Percentiles rank a stretch among this genome's conserved stretches.
Evolutionary conservation across 192 early-diverging fungal species (phyloP).

Genomic region (Kappamyces sp.): DNA sequence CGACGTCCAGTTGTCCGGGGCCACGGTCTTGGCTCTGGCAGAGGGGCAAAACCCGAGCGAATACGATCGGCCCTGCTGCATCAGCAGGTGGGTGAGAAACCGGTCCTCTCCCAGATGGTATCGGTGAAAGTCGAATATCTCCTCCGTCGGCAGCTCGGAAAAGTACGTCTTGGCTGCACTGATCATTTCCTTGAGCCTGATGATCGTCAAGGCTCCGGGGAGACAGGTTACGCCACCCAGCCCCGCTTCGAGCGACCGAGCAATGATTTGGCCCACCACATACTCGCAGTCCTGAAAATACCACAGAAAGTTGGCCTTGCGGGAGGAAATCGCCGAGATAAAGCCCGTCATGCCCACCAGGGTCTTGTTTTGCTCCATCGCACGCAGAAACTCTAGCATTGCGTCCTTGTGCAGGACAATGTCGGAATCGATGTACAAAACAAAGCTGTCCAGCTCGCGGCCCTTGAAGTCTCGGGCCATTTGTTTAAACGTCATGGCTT

Average conservation of each 20-base stretch:
- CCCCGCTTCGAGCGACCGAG: slow-evolving; percentile 30
- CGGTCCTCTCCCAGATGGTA: slow-evolving; percentile 44
- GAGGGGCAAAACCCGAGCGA: slow-evolving; percentile 32
- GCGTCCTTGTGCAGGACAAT: slow-evolving; percentile 28
- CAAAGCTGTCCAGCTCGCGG: slow-evolving; percentile 21
- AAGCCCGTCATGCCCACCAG: slow-evolving; percentile 30
- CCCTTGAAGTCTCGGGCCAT: not conserved
- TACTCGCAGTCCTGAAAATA: slow-evolving; percentile 43
- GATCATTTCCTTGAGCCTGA: slow-evolving; percentile 21
- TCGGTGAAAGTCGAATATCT: slow-evolving; percentile 38
- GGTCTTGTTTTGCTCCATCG: slow-evolving; percentile 23
- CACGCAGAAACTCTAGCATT: slow-evolving; percentile 29
- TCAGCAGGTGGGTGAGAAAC: slow-evolving; percentile 43
- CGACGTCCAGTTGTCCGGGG: slow-evolving; percentile 21
- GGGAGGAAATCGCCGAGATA: slow-evolving; percentile 23
- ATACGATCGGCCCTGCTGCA: slow-evolving; percentile 23
- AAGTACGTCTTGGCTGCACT: slow-evolving; percentile 31
- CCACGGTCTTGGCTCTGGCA: slow-evolving; percentile 42
- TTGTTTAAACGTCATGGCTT: slow-evolving; percentile 31
- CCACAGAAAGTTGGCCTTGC: slow-evolving; percentile 21
- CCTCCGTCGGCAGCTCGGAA: slow-evolving; percentile 24
- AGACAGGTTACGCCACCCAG: slow-evolving; percentile 31
- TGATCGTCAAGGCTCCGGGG: slow-evolving; percentile 40
- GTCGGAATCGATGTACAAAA: slow-evolving; percentile 47
- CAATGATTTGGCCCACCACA: slow-evolving; percentile 34